These are phyloP conservation scores for Beta macrorhiza DNA, from an alignment of 179 eudicot genomes.

Conservation along the genomic window DNA sequence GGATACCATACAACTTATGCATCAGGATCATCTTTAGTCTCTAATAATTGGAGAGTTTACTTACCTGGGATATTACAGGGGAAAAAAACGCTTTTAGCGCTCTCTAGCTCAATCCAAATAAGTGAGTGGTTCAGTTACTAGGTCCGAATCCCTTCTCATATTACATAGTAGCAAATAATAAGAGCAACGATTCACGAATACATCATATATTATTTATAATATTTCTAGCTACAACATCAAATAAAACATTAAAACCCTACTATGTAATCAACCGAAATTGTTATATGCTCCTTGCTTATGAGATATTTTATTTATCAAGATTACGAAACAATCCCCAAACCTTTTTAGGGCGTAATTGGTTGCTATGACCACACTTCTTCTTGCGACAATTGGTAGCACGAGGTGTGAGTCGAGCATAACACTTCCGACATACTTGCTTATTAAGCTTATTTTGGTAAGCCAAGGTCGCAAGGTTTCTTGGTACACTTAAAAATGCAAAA, in stretches of 20 bases:
- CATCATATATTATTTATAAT: no score
- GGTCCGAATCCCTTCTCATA: no score
- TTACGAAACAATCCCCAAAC: neutral
- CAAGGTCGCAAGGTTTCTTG: neutral
- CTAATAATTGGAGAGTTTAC: no score
- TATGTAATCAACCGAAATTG: neutral
- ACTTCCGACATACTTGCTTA: slow-evolving; percentile 24
- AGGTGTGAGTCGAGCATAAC: slow-evolving; percentile 20
- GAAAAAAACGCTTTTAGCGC: no score
- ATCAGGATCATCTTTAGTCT: no score
- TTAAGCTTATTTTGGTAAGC: slow-evolving; percentile 7
- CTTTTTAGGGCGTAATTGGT: slow-evolving; percentile 9
- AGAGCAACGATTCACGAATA: no score
- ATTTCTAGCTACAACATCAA: neutral
- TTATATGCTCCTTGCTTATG: neutral
- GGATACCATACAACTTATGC: no score
- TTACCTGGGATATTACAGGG: no score
- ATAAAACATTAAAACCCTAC: neutral
- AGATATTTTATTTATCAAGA: no score
- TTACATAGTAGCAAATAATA: no score
- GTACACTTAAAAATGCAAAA: neutral
- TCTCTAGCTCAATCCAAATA: no score
- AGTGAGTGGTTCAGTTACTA: no score
- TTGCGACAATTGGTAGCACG: slow-evolving; percentile 27
- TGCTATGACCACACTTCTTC: slow-evolving; percentile 32